Evolutionary conservation across 2,329 filamentous ascomycete species (phyloP), one percentile per base, ranked within the genome.

Genomic region (Albifimbria verrucaria): DNA sequence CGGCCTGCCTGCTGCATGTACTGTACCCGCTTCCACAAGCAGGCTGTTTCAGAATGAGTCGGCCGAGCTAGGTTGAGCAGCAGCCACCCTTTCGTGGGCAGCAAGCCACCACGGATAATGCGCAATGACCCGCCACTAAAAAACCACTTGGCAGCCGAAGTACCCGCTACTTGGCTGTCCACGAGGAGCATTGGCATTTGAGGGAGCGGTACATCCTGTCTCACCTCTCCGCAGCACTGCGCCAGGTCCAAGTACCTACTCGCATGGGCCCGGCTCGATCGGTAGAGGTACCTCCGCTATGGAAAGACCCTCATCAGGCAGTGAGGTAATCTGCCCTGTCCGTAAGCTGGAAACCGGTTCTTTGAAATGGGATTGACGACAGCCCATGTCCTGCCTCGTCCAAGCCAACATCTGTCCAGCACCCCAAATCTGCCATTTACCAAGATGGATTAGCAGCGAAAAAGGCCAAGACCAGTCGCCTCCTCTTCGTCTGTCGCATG

Each of bases 51-150:
- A 32, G 26, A 32, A 32, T 32, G 26, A 7, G 7, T 32, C 15
- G 26, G 26, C 26, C 26, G 26, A 32, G 15, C 26, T 32, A 32
- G n/a, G n/a, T n/a, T n/a, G n/a, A 32, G 15, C 9, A 32, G 15
- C 26, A 32, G 26, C 26, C 26, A 32, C 26, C 26, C 26, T 32
- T 15, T 32, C 26, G 26, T 32, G 26, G 26, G 9, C 26, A 7
- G 26, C 26, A 32, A 57, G 59, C 59, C 61, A 61, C 61, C 58
- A 45, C 45, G 53, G 58, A 55, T 55, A 59, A 63, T 61, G 59
- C 52, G 49, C 51, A 52, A 55, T 54, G 49, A 32, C 21, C 24
- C 24, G 28, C 22, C 20, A 39, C 26, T 15, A 9, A 15, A 15
- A 32, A n/a, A n/a, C n/a, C n/a, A n/a, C n/a, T 32, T 32, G 26